These are phyloP conservation scores for Saccharomycopsis capsularis DNA, from an alignment of 805 yeast species.

Conservation along the genomic window DNA sequence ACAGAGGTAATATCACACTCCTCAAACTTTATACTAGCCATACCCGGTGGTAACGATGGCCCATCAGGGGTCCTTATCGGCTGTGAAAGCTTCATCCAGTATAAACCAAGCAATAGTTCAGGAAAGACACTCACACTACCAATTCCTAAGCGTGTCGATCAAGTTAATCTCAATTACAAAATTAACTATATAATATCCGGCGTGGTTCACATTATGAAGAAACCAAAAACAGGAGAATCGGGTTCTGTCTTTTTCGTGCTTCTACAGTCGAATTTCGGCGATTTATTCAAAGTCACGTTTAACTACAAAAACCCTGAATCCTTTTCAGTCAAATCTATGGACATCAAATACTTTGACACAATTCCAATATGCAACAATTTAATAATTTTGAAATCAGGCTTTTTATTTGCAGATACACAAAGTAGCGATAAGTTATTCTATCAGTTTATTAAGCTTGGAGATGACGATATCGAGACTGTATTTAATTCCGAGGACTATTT, in stretches of 20 bases:
- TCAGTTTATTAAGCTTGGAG: slow-evolving; percentile 75
- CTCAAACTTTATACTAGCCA: slow-evolving; percentile 49
- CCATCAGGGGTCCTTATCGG: slow-evolving; percentile 66
- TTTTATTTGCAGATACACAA: slow-evolving; percentile 59
- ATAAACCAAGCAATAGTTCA: slow-evolving; percentile 35
- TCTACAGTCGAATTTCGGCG: slow-evolving; percentile 67
- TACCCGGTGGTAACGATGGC: slow-evolving; percentile 70
- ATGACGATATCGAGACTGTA: slow-evolving; percentile 32
- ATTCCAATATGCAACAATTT: slow-evolving; percentile 52
- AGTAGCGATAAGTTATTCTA: slow-evolving; percentile 59
- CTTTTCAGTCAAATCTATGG: slow-evolving; percentile 32
- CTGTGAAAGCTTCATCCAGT: slow-evolving; percentile 46
- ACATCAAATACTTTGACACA: slow-evolving; percentile 71
- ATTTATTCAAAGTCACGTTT: slow-evolving; percentile 59
- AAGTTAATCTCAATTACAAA: slow-evolving; percentile 22
- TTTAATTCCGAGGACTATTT: slow-evolving; percentile 27
- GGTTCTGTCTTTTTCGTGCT: slow-evolving; percentile 56
- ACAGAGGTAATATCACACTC: slow-evolving; percentile 33
- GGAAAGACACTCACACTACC: slow-evolving; percentile 36
- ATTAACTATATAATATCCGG: slow-evolving; percentile 42
- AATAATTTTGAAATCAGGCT: slow-evolving; percentile 67
- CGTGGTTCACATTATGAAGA: slow-evolving; percentile 59
- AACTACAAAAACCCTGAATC: slow-evolving; percentile 34
- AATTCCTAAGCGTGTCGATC: slow-evolving; percentile 45
- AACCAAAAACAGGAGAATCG: too few relatives aligned